Evolutionary conservation across 352 stramenopile genomes (phyloP).

Genomic region (Pythium coloratum): DNA sequence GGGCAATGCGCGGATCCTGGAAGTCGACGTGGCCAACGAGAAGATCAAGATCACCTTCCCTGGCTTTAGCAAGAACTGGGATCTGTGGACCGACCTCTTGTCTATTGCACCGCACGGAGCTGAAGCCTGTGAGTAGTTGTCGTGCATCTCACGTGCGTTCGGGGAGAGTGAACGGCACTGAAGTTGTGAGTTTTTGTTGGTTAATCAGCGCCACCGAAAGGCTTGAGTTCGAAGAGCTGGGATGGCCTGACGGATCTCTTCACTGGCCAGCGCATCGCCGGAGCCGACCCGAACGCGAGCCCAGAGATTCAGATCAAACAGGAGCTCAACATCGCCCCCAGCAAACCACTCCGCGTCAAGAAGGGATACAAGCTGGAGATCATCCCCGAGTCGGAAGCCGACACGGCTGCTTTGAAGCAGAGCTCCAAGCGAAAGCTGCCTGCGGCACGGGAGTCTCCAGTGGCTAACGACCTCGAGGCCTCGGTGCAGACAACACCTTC

Average conservation of each 20-base stretch:
- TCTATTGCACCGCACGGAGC: constrained; percentile 56
- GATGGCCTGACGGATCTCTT: constrained; percentile 58
- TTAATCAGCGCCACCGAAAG: constrained; percentile 26
- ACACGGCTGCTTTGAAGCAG: neutral
- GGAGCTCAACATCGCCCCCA: neutral
- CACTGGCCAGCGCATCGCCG: constrained; percentile 26
- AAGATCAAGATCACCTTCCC: constrained; percentile 78
- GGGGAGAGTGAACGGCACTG: neutral
- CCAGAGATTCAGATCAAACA: neutral
- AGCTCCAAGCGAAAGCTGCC: neutral
- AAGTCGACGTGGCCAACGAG: constrained; percentile 52
- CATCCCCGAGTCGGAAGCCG: neutral
- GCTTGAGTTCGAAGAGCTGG: constrained; percentile 41
- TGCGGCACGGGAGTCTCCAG: neutral
- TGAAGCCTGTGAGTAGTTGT: constrained; percentile 11
- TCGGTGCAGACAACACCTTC: neutral
- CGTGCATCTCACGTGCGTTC: neutral
- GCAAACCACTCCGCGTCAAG: constrained; percentile 17
- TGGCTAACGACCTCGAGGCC: neutral
- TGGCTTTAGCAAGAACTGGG: constrained; percentile 59
- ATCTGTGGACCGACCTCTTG: constrained; percentile 76
- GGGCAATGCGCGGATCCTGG: constrained; percentile 69
- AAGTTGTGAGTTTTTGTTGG: constrained; percentile 11
- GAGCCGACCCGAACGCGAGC: neutral
- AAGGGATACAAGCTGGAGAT: constrained; percentile 21